Base-by-base conservation (phyloP, 805 yeast species). In the Grigorovia transvaalensis region DNA sequence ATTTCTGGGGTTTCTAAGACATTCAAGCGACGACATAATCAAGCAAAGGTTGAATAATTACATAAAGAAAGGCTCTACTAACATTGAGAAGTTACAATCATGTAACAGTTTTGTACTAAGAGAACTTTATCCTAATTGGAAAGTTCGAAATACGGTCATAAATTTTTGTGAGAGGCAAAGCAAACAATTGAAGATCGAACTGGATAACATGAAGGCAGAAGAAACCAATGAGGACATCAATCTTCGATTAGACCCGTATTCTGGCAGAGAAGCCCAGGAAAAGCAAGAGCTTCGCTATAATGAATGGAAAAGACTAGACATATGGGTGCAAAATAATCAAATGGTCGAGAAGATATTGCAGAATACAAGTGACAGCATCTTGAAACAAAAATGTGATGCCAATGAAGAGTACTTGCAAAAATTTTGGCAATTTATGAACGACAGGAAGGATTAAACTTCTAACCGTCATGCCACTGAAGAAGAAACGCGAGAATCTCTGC, bases 231-330 rank as follows among this genome's bases (percentile, higher is more conserved):
- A 56, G 17, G 53, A 57, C 13, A 33, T 63, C 44, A 65, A 66
- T 33, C 59, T 66, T 4, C 62, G 78, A 30, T 56, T 75, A 5
- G 81, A 79, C 57, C 82, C 84, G 0, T 79, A 79, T 56, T 77
- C 77, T 3, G 66, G 70, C 11, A 69, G 73, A 49, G 77, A 75
- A 46, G 44, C 64, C 7, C 54, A 64, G 20, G 66, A 65, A 8
- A 60, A 62, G 18, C 61, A 64, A 17, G 68, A 68, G 17, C 52
- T 56, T 4, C 65, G 64, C 45, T 68, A 63, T 45, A 47, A 23
- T 1, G 61, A 64, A 15, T 66, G 68, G 49, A 59, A 62, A n/a
- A 55, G 55, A 5, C 49, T 76, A 9, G 51, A 53, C 8, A 64
- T 58, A 12, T 72, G 75, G 68, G 66, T 70, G 15, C 59, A 64